Conservation (phyloP, 108 stramenopile genomes). For the Fragilaria radians region DNA sequence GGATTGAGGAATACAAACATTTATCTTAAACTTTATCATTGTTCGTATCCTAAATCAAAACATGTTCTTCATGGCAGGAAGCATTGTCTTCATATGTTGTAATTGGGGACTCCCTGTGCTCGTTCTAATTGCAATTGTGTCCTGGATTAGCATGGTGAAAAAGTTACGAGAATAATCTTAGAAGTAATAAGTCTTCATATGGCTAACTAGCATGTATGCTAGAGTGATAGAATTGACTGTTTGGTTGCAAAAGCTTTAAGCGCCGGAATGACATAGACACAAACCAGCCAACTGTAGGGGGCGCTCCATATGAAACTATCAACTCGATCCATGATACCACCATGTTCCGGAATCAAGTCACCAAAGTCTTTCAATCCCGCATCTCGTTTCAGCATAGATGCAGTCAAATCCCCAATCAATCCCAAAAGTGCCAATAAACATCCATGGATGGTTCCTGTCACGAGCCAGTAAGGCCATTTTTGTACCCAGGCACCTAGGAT, state of each 20-base stretch:
- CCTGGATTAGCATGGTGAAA: no score
- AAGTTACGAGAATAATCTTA: no score
- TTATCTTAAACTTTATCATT: no score
- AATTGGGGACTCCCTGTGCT: no score
- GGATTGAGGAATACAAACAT: no score
- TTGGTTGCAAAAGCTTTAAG: conserved; percentile 36
- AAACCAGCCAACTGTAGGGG: conserved; percentile 78
- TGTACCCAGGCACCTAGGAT: conserved; percentile 85
- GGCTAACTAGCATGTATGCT: no score
- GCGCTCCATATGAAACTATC: conserved; percentile 96
- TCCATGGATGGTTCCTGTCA: conserved; percentile 86
- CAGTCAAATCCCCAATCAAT: conserved; percentile 93
- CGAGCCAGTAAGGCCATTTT: conserved; percentile 82
- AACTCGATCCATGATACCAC: conserved; percentile 93
- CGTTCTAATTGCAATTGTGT: no score
- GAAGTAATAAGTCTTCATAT: no score
- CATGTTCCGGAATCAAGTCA: conserved; percentile 94
- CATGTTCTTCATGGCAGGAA: no score
- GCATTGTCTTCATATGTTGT: no score
- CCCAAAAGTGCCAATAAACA: conserved; percentile 68
- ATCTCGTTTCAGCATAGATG: conserved; percentile 95
- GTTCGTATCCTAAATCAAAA: no score
- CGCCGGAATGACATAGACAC: conserved; percentile 60
- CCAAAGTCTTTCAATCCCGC: conserved; percentile 96
- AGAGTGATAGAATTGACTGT: no score